Conservation (phyloP, 176 grass and related monocot genomes). For the Eleusine indica region DNA sequence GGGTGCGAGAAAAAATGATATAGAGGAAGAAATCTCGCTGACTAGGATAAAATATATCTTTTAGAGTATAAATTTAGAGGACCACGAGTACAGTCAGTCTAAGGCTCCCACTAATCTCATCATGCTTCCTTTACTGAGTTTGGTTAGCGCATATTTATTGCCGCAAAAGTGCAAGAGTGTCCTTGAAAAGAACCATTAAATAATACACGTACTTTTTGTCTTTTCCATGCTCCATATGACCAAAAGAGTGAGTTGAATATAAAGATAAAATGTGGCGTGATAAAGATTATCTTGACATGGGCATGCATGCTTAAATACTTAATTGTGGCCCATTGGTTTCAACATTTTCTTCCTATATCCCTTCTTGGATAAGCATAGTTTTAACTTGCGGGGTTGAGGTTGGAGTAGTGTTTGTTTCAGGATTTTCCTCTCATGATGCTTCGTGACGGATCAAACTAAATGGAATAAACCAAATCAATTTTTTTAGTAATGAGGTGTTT, state of each 20-base stretch:
- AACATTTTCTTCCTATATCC: neutral
- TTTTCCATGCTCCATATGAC: constrained; percentile 3
- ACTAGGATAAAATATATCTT: too few species aligned
- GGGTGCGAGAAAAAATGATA: too few species aligned
- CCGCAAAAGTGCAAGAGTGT: constrained; percentile 17
- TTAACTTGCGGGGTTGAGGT: neutral
- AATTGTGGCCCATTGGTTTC: neutral
- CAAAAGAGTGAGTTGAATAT: constrained; percentile 9
- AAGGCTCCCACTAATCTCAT: neutral
- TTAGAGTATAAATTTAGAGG: too few species aligned
- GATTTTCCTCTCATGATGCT: too few species aligned
- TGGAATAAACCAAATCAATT: neutral
- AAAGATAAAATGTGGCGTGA: neutral
- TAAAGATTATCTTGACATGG: neutral
- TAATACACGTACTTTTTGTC: constrained; percentile 8
- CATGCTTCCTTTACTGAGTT: neutral
- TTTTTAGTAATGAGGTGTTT: too few species aligned
- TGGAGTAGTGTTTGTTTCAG: too few species aligned
- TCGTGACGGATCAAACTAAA: neutral
- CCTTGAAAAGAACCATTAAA: constrained; percentile 18
- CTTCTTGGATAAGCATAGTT: constrained; percentile 25
- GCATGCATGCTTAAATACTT: neutral
- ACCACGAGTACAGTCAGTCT: too few species aligned
- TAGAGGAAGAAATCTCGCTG: too few species aligned
- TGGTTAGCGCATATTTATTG: neutral